phyloP scores from a whole-genome alignment of 164 flowering plant genomes.

The Nymphaea colorata region DNA sequence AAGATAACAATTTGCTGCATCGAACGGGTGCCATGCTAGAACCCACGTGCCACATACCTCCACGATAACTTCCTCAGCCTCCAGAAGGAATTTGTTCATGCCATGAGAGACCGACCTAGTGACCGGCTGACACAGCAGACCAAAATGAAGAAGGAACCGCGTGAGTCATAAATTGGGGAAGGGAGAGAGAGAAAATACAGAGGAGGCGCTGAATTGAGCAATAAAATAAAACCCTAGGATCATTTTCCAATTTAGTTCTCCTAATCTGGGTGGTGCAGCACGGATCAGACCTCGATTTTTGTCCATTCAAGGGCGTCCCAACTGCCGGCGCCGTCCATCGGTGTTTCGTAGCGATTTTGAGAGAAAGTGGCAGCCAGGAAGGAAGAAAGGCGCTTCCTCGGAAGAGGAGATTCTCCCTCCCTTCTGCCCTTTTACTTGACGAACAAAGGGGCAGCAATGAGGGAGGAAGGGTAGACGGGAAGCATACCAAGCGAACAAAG shows the following conservation, averaged over 20 bases:
- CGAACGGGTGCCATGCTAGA: not conserved
- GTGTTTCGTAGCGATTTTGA: not conserved
- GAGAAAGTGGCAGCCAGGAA: too few species aligned
- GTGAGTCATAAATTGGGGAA: too few species aligned
- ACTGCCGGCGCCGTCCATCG: conserved; percentile 47
- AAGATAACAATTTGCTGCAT: too few species aligned
- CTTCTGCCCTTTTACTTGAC: too few species aligned
- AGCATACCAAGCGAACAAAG: too few species aligned
- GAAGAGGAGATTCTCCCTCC: too few species aligned
- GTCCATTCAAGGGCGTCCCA: conserved; percentile 93
- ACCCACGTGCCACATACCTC: conserved; percentile 39
- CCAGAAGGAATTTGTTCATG: conserved; percentile 40
- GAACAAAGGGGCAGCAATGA: too few species aligned
- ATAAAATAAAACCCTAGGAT: not conserved
- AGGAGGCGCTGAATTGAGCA: not conserved
- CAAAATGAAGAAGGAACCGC: too few species aligned
- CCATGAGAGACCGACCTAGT: conserved; percentile 39
- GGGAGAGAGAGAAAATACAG: not conserved
- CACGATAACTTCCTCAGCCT: conserved; percentile 48
- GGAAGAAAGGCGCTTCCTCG: too few species aligned
- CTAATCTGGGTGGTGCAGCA: not conserved
- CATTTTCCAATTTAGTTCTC: too few species aligned
- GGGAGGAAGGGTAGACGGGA: too few species aligned
- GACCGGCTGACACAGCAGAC: conserved; percentile 30
- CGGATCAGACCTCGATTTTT: conserved; percentile 48